Conservation (phyloP, 495 filamentous ascomycete genomes). For the Aspergillus cavernicola region DNA sequence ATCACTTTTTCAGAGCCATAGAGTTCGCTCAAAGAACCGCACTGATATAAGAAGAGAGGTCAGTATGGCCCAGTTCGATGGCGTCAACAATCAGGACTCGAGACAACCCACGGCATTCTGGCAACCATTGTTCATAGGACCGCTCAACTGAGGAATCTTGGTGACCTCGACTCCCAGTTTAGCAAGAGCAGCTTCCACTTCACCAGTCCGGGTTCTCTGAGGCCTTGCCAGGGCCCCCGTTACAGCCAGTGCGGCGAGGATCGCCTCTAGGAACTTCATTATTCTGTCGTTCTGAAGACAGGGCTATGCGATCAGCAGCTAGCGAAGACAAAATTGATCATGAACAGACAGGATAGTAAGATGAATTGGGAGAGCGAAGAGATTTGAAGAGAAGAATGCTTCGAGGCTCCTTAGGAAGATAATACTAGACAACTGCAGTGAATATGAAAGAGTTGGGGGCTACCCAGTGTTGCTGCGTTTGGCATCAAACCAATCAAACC, state of each 20-base stretch:
- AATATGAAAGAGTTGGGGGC: too few species aligned
- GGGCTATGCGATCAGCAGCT: neutral
- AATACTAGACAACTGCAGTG: too few species aligned
- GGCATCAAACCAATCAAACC: neutral
- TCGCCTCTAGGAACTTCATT: neutral
- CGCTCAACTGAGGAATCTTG: neutral
- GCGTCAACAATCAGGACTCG: neutral
- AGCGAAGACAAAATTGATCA: neutral
- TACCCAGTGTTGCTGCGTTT: too few species aligned
- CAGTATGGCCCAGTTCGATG: too few species aligned
- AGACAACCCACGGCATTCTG: neutral
- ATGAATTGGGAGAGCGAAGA: too few species aligned
- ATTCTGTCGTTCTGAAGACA: neutral
- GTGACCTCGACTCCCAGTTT: neutral
- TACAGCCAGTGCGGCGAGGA: neutral
- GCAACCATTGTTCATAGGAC: neutral
- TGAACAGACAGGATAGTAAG: neutral
- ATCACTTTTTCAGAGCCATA: neutral
- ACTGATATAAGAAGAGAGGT: neutral
- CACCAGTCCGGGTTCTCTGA: neutral
- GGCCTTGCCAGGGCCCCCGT: neutral
- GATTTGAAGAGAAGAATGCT: too few species aligned
- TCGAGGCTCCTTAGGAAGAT: too few species aligned
- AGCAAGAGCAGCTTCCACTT: neutral
- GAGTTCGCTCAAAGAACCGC: neutral